Percentiles rank a stretch among this genome's conserved stretches.
Conservation (phyloP, 306 rosid species). For the Leucaena leucocephala region DNA sequence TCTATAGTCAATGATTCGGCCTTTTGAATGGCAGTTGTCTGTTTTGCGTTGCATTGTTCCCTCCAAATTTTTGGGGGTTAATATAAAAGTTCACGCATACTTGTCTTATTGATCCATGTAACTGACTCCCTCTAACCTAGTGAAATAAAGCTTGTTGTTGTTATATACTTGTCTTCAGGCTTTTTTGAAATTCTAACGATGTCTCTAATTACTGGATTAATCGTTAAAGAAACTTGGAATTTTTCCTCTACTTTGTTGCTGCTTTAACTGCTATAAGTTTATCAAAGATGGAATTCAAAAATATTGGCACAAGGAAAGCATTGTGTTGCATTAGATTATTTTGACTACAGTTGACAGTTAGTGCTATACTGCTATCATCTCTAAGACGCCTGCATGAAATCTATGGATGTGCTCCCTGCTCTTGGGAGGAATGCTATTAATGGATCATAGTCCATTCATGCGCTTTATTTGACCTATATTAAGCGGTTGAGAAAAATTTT, state of each 20-base stretch:
- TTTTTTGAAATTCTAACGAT: neutral
- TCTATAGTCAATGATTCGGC: neutral
- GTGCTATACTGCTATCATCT: neutral
- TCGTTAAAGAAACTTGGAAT: neutral
- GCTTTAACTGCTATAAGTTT: neutral
- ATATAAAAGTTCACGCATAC: neutral
- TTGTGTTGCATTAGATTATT: constrained; percentile 1
- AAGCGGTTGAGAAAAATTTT: constrained; percentile 15
- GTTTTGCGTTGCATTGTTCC: neutral
- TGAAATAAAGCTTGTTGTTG: no score
- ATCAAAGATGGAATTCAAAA: neutral
- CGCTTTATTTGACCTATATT: neutral
- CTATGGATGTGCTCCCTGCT: neutral
- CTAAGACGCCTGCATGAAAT: neutral
- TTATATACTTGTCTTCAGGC: neutral
- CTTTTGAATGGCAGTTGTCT: neutral
- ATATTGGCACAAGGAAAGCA: neutral
- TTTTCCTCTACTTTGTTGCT: neutral
- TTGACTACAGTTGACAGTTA: constrained; percentile 6
- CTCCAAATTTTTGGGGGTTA: neutral
- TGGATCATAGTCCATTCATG: neutral
- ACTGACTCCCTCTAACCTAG: no score
- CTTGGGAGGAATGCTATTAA: no score
- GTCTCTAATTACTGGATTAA: neutral
- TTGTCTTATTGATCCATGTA: neutral